Conservation (phyloP, 2,329 filamentous ascomycete species). For the Talaromyces sp. region DNA sequence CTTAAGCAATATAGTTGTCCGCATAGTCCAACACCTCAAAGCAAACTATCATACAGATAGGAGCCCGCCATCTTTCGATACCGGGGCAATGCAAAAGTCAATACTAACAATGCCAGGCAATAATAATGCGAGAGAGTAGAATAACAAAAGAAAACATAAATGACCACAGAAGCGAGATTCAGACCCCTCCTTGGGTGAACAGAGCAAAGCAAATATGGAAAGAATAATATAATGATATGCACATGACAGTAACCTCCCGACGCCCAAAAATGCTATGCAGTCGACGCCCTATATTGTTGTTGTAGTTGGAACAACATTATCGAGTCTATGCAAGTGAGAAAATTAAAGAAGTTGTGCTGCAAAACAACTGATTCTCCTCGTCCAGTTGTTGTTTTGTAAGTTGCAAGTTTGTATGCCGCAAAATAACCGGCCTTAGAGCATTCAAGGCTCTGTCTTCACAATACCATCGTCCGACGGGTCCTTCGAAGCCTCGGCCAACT, state of each 20-base stretch:
- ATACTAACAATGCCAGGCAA: neutral
- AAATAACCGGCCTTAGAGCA: neutral
- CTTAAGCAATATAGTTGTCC: neutral
- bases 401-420: neutral
- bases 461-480: constrained; percentile 16
- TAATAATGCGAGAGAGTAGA: neutral
- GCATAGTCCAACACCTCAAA: neutral
- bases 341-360: neutral
- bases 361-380: neutral
- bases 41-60: neutral
- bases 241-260: constrained; percentile 6
- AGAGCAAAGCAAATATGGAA: neutral
- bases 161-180: neutral
- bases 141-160: neutral
- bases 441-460: constrained; percentile 30
- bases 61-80: neutral
- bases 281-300: constrained; percentile 2
- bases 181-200: neutral
- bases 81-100: neutral
- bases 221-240: neutral
- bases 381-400: neutral
- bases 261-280: constrained; percentile 9
- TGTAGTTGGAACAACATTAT: neutral
- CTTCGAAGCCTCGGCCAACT: constrained; percentile 10
- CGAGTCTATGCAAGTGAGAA: neutral